Base-by-base conservation (phyloP, 2,329 filamentous ascomycete species). In the Fusarium tupiense region DNA sequence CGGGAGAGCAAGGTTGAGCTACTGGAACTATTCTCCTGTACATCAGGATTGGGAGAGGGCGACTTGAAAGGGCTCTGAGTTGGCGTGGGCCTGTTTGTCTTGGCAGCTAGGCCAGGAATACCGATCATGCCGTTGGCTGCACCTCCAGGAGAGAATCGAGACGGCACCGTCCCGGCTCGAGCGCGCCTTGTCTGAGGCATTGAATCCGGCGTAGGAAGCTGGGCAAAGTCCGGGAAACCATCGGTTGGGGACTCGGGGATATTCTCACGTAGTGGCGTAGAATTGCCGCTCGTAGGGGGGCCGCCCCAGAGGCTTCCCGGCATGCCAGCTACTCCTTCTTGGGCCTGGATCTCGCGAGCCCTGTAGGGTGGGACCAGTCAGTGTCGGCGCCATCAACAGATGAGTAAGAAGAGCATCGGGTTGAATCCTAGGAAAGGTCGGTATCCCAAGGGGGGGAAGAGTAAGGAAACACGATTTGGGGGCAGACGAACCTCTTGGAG, bases 191-290 rank as follows among this genome's bases (percentile, higher is more conserved):
- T 90, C 78, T 93, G 88, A 64, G 92, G 91, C 69, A 92, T 81
- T 66, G 86, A 88, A 73, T 91, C 89, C 74, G 92, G 89, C 14
- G 92, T 88, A 47, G 93, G 89, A 47, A 93, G 88, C 77, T 91
- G 90, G 73, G 93, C 89, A 81, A 98, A 94, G 83, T 98, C 95
- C 67, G 96, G 95, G 78, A 98, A 98, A 76, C 94, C 96, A 85
- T 98, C 96, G 75, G 93, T 96, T 38, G 96, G 96, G 41, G 96
- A 98, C 85, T 99, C 96, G 73, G 96, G 95, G 71, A 99, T 98
- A 75, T 96, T 98, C 86, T 98, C 96, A 80, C 96, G 94, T 59
- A 99, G 89, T 77, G 96, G 96, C 47, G 96, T 98, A 26, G 96
- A 98, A 83, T 98, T 96, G 75, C 96, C 96, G 82, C 96, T 98